phyloP scores from a whole-genome alignment of 2,329 filamentous ascomycete genomes.

The Thielaviopsis euricoi region DNA sequence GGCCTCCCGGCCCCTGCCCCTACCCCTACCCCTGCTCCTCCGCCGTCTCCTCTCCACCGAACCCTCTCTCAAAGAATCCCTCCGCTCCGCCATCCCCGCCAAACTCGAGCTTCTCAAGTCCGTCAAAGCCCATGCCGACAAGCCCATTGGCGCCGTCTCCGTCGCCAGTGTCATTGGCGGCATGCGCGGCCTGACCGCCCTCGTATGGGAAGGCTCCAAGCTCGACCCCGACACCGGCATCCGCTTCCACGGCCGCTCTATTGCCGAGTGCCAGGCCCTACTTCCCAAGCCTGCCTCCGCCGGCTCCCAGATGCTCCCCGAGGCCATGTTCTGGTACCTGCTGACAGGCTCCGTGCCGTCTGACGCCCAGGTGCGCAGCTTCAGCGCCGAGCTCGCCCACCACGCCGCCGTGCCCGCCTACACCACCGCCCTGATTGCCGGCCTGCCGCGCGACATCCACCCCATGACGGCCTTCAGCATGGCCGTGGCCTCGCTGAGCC shows the following conservation, averaged over 20 bases:
- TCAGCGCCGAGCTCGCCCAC: slow-evolving; percentile 77
- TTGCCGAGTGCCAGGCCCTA: slow-evolving; percentile 91
- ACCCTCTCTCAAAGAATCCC: slow-evolving; percentile 74
- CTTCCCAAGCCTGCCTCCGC: slow-evolving; percentile 85
- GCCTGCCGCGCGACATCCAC: slow-evolving; percentile 78
- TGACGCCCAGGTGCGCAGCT: slow-evolving; percentile 59
- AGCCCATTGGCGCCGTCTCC: slow-evolving; percentile 81
- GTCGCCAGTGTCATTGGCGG: slow-evolving; percentile 87
- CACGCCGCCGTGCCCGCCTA: slow-evolving; percentile 70
- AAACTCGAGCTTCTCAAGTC: slow-evolving; percentile 89
- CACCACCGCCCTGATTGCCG: slow-evolving; percentile 73
- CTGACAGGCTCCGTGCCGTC: slow-evolving; percentile 85
- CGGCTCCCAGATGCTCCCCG: slow-evolving; percentile 92
- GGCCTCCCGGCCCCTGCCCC: neutral
- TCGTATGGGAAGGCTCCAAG: slow-evolving; percentile 98
- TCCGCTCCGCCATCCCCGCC: slow-evolving; percentile 70
- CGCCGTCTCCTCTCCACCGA: slow-evolving; percentile 63
- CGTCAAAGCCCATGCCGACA: slow-evolving; percentile 71
- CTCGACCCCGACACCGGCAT: slow-evolving; percentile 95
- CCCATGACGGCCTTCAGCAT: slow-evolving; percentile 98
- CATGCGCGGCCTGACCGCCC: slow-evolving; percentile 93
- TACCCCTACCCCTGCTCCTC: slow-evolving; percentile 17
- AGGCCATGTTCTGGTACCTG: slow-evolving; percentile 99
- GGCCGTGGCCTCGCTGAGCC: slow-evolving; percentile 87
- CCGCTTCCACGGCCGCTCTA: slow-evolving; percentile 91